Evolutionary conservation across 2,329 filamentous ascomycete genomes (phyloP).

Genomic region (Bisporella sp.): DNA sequence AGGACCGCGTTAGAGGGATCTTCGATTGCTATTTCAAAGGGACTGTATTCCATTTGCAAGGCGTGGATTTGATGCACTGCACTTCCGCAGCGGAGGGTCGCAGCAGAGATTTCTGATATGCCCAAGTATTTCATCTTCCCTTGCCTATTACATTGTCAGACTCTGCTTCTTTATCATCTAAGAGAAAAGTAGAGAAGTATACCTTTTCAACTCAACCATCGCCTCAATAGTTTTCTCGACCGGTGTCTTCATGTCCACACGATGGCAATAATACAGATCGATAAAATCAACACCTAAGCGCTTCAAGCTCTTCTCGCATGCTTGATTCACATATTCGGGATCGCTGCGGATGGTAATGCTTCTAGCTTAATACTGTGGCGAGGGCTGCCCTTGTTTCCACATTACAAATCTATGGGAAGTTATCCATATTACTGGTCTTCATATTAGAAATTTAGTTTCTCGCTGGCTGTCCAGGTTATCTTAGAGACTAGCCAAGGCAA

Average conservation of each 20-base stretch:
- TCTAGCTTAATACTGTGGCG: too few species aligned
- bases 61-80: constrained; percentile 42
- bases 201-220: constrained; percentile 32
- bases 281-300: constrained; percentile 36
- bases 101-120: constrained; percentile 43
- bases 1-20: constrained; percentile 39
- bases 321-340: constrained; percentile 34
- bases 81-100: constrained; percentile 43
- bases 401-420: too few species aligned
- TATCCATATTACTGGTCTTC: too few species aligned
- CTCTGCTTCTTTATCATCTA: neutral
- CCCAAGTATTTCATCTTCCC: constrained; percentile 53
- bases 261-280: constrained; percentile 24
- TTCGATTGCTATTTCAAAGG: constrained; percentile 53
- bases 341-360: constrained; percentile 25
- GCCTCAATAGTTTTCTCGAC: constrained; percentile 37
- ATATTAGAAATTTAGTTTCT: too few species aligned
- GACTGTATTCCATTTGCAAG: constrained; percentile 47
- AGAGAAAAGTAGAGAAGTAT: neutral
- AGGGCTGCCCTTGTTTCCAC: too few species aligned
- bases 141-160: constrained; percentile 25
- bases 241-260: constrained; percentile 31
- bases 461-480: too few species aligned
- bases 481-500: too few species aligned
- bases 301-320: constrained; percentile 34